Conservation (phyloP, 148 eudicot genomes). For the Cornus kousa region DNA sequence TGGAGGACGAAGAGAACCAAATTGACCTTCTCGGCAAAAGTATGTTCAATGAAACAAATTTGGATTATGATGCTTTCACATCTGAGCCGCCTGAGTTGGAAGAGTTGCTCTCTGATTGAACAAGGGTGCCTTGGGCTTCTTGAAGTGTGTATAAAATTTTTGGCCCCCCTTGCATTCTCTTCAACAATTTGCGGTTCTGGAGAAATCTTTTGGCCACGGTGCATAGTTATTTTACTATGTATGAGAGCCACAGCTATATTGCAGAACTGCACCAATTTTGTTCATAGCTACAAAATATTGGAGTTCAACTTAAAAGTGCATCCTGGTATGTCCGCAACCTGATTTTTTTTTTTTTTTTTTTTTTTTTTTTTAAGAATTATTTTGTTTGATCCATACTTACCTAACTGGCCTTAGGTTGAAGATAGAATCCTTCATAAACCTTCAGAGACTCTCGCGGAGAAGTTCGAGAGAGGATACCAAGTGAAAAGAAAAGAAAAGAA, state of each 20-base stretch:
- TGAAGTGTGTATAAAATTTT: background rate
- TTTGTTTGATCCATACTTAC: background rate
- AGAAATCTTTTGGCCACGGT: background rate
- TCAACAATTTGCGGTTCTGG: slow-evolving; percentile 7
- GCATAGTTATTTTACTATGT: background rate
- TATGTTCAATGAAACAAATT: slow-evolving; percentile 51
- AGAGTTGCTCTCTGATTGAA: slow-evolving; percentile 78
- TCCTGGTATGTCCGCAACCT: background rate
- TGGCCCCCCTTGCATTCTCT: background rate
- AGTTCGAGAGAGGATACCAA: background rate
- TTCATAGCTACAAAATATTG: background rate
- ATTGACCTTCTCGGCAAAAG: slow-evolving; percentile 33
- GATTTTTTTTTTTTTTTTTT: too few relatives aligned
- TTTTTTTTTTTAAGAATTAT: too few relatives aligned
- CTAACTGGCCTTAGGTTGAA: background rate
- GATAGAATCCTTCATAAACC: background rate
- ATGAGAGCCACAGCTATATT: background rate
- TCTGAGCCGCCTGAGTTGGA: slow-evolving; percentile 88
- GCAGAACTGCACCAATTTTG: background rate
- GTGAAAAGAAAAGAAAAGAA: background rate
- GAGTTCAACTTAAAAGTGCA: background rate
- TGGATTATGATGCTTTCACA: slow-evolving; percentile 49
- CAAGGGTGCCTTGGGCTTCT: background rate
- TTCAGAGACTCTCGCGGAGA: background rate
- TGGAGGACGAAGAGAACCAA: slow-evolving; percentile 69